These are phyloP conservation scores for Bipolaris oryzae DNA, from an alignment of 2,329 filamentous ascomycete genomes.

Conservation along the genomic window DNA sequence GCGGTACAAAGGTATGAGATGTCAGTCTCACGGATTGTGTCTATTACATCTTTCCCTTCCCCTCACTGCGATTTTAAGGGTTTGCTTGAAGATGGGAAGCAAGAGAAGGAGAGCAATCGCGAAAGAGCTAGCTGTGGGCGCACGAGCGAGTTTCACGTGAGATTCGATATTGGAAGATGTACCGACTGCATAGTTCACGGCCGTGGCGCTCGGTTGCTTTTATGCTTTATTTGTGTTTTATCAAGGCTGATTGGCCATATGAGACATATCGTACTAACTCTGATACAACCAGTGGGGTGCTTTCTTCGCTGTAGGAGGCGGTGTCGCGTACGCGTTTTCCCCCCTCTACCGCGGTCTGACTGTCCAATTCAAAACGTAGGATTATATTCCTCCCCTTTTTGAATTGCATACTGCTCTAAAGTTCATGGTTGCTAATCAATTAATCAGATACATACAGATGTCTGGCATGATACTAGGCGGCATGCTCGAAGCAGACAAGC, in stretches of 20 bases:
- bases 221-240: too few species aligned
- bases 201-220: too few species aligned
- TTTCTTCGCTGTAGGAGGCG: conserved; percentile 67
- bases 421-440: conserved; percentile 1
- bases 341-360: conserved; percentile 70
- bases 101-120: background rate
- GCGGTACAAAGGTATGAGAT: conserved; percentile 65
- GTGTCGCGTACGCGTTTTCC: conserved; percentile 66
- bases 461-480: conserved; percentile 81
- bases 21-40: background rate
- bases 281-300: conserved; percentile 64
- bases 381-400: background rate
- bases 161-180: background rate
- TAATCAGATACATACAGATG: conserved; percentile 75
- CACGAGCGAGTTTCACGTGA: background rate
- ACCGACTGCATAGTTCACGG: too few species aligned
- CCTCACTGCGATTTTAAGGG: background rate
- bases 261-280: background rate
- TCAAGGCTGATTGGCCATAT: too few species aligned
- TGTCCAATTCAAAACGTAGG: conserved; percentile 45
- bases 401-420: background rate
- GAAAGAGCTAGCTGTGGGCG: background rate
- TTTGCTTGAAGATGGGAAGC: background rate
- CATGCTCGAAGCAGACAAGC: conserved; percentile 75
- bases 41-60: background rate